A percentile compares a stretch with the other conserved stretches of the same genome.
These are phyloP conservation scores for Withania somnifera DNA, from an alignment of 305 asterid genomes.

Conservation along the genomic window DNA sequence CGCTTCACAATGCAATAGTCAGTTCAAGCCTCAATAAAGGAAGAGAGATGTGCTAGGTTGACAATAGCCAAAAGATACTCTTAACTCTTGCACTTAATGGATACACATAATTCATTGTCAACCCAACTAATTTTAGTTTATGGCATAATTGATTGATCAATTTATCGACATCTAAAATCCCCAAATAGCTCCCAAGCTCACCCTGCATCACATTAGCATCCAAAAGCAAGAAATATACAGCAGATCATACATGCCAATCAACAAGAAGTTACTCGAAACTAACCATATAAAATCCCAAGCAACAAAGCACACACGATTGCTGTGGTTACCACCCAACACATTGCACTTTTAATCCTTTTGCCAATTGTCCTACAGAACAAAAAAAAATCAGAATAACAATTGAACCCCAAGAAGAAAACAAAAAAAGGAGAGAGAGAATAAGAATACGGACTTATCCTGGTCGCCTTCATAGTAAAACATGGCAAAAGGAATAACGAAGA, in stretches of 20 bases:
- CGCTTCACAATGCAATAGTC: background rate
- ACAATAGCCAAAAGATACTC: background rate
- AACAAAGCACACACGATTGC: slow-evolving; percentile 79
- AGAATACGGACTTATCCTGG: slow-evolving; percentile 63
- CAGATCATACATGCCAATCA: background rate
- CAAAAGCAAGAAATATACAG: background rate
- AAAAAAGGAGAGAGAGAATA: too few species aligned
- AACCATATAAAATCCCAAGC: slow-evolving; percentile 89
- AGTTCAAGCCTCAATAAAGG: background rate
- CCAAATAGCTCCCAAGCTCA: background rate
- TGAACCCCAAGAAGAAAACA: too few species aligned
- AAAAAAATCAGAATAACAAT: background rate
- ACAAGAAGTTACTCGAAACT: slow-evolving; percentile 1
- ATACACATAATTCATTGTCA: background rate
- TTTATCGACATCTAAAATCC: background rate
- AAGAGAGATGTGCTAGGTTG: background rate
- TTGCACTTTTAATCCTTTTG: slow-evolving; percentile 81
- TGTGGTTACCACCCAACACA: slow-evolving; percentile 71
- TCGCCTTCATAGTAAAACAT: slow-evolving; percentile 99
- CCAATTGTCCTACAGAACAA: slow-evolving; percentile 54
- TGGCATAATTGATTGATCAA: background rate
- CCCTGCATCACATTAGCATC: background rate
- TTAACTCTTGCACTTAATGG: background rate
- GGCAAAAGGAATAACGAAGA: slow-evolving; percentile 88
- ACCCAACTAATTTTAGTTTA: background rate